These are phyloP conservation scores for Emericellopsis cladophorae DNA, from an alignment of 2,329 filamentous ascomycete species.

Conservation along the genomic window DNA sequence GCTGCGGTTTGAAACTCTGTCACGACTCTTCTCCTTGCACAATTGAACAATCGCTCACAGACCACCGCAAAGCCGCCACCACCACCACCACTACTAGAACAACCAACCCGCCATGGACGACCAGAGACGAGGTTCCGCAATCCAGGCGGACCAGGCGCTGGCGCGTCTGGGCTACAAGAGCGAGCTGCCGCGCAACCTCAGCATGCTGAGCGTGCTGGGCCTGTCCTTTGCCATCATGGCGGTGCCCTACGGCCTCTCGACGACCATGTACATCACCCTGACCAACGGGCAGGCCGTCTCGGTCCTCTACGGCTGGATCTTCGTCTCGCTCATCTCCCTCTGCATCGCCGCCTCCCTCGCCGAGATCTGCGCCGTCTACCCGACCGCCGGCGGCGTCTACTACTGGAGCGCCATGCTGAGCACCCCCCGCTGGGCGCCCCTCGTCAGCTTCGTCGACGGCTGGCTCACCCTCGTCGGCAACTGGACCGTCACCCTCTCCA, in stretches of 20 bases:
- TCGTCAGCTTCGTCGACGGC: slow-evolving; percentile 59
- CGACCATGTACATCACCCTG: slow-evolving; percentile 37
- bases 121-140: not conserved
- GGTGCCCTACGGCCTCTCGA: slow-evolving; percentile 35
- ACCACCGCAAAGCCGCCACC: no score
- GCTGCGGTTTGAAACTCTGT: no score
- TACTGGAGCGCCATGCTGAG: slow-evolving; percentile 62
- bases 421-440: slow-evolving; percentile 45
- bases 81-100: no score
- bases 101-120: not conserved
- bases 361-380: slow-evolving; percentile 60
- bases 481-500: slow-evolving; percentile 57
- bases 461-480: slow-evolving; percentile 65
- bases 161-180: slow-evolving; percentile 35
- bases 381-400: slow-evolving; percentile 50
- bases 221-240: slow-evolving; percentile 39
- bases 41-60: no score
- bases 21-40: no score
- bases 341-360: slow-evolving; percentile 60
- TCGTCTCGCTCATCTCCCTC: slow-evolving; percentile 56
- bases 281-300: slow-evolving; percentile 63
- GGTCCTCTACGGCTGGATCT: slow-evolving; percentile 57
- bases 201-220: slow-evolving; percentile 33
- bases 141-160: slow-evolving; percentile 27
- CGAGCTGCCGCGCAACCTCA: slow-evolving; percentile 36